These are phyloP conservation scores for Aureobasidium lini DNA, from an alignment of 2,329 filamentous ascomycete species.

Conservation along the genomic window DNA sequence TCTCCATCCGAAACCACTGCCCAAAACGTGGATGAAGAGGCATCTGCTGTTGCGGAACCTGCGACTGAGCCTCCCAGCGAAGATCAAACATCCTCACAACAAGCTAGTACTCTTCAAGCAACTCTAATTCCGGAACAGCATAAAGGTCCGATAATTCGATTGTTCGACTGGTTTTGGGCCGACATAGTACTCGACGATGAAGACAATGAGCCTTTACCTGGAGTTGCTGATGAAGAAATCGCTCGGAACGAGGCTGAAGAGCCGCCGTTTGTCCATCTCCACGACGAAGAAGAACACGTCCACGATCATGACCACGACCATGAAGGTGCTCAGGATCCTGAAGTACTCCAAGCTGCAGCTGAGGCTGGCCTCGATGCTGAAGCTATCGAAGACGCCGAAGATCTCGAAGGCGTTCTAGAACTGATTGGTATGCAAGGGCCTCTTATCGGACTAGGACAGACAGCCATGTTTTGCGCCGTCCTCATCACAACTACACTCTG, in stretches of 20 bases:
- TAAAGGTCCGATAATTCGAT: constrained; percentile 12
- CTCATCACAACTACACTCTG: constrained; percentile 82
- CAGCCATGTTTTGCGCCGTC: constrained; percentile 87
- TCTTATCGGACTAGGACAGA: constrained; percentile 81
- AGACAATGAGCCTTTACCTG: constrained; percentile 17
- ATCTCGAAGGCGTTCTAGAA: constrained; percentile 93
- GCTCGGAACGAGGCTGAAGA: constrained; percentile 54
- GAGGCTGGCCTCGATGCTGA: constrained; percentile 64
- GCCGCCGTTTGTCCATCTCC: constrained; percentile 48
- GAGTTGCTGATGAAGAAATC: constrained; percentile 46
- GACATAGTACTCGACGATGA: constrained; percentile 31
- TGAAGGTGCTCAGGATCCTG: constrained; percentile 48
- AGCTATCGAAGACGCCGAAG: constrained; percentile 75
- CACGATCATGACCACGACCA: constrained; percentile 22
- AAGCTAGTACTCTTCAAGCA: background rate
- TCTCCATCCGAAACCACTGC: background rate
- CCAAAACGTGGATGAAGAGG: background rate
- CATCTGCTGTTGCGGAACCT: background rate
- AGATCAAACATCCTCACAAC: background rate
- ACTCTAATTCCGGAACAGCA: background rate
- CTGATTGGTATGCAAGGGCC: constrained; percentile 94
- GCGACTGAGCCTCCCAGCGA: background rate
- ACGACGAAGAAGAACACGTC: constrained; percentile 17
- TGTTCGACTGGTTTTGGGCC: constrained; percentile 43
- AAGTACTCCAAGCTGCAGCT: constrained; percentile 57